phyloP scores from a whole-genome alignment of 345 rosid genomes.

The Aegle marmelos region DNA sequence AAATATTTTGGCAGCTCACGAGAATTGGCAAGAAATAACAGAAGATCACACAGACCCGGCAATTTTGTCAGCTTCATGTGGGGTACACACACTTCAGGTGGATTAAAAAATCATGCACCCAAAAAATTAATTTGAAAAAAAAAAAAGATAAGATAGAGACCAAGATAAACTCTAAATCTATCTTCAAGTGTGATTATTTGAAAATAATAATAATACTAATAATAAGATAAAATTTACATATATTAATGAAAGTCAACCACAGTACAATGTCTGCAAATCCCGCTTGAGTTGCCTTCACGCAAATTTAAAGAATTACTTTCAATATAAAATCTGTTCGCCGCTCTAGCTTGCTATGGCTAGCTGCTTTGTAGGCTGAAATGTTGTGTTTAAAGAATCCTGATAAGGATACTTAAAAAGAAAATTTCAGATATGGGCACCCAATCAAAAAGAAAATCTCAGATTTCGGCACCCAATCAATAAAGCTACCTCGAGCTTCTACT shows the following conservation, averaged over 20 bases:
- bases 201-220: too few relatives aligned
- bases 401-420: background rate
- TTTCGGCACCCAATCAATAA: background rate
- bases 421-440: background rate
- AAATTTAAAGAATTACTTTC: too few relatives aligned
- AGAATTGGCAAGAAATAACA: background rate
- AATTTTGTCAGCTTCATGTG: constrained; percentile 1
- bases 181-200: background rate
- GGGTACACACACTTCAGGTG: background rate
- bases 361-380: too few relatives aligned
- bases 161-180: background rate
- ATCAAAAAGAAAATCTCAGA: background rate
- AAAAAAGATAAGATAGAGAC: too few relatives aligned
- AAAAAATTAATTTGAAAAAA: too few relatives aligned
- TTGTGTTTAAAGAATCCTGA: background rate
- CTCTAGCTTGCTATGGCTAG: too few relatives aligned
- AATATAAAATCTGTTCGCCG: too few relatives aligned
- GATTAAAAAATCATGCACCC: background rate
- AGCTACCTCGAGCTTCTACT: background rate
- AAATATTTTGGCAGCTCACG: background rate
- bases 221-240: background rate
- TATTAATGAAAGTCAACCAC: too few relatives aligned
- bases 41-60: background rate
- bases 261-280: too few relatives aligned
- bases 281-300: too few relatives aligned